A percentile compares a stretch with the other conserved stretches of the same genome.
Conservation (phyloP, 2,329 filamentous ascomycete species). For the Penicillium psychrosexuale region DNA sequence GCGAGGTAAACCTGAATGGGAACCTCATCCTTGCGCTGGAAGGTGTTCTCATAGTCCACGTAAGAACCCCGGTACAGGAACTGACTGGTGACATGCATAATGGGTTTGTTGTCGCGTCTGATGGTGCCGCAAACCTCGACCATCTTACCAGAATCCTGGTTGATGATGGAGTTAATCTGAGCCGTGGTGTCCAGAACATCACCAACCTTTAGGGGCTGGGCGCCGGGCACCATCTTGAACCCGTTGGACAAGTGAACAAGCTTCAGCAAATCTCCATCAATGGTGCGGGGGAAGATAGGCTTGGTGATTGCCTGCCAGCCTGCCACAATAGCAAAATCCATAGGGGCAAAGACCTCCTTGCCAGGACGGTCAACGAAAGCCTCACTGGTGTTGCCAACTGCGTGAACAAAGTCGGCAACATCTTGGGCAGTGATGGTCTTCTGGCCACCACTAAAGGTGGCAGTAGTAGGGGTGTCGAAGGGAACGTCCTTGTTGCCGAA, state of each 20-base stretch:
- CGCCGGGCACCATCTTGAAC: slow-evolving; percentile 97
- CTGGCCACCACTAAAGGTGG: slow-evolving; percentile 84
- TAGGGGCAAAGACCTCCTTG: slow-evolving; percentile 90
- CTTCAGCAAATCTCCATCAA: slow-evolving; percentile 93
- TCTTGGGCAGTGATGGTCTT: slow-evolving; percentile 84
- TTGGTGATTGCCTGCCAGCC: slow-evolving; percentile 99
- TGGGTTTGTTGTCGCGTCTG: slow-evolving; percentile 72
- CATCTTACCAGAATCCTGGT: slow-evolving; percentile 98
- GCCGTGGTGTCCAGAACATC: slow-evolving; percentile 90
- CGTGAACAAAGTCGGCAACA: slow-evolving; percentile 98
- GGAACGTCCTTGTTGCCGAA: slow-evolving; percentile 83
- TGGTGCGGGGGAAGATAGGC: slow-evolving; percentile 94
- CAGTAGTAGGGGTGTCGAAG: slow-evolving; percentile 79
- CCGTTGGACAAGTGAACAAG: slow-evolving; percentile 95
- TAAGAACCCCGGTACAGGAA: slow-evolving; percentile 95
- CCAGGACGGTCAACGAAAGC: slow-evolving; percentile 94
- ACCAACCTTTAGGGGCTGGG: slow-evolving; percentile 90
- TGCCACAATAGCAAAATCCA: slow-evolving; percentile 98
- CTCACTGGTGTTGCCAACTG: slow-evolving; percentile 95
- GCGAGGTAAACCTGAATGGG: slow-evolving; percentile 88
- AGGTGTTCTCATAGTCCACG: slow-evolving; percentile 94
- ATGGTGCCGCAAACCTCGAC: slow-evolving; percentile 99
- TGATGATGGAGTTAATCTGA: slow-evolving; percentile 95
- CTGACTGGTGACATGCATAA: slow-evolving; percentile 98
- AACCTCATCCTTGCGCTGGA: slow-evolving; percentile 94